A percentile compares a stretch with the other conserved stretches of the same genome.
Conservation (phyloP, 441 rosid genomes). For the Adansonia rubrostipa region DNA sequence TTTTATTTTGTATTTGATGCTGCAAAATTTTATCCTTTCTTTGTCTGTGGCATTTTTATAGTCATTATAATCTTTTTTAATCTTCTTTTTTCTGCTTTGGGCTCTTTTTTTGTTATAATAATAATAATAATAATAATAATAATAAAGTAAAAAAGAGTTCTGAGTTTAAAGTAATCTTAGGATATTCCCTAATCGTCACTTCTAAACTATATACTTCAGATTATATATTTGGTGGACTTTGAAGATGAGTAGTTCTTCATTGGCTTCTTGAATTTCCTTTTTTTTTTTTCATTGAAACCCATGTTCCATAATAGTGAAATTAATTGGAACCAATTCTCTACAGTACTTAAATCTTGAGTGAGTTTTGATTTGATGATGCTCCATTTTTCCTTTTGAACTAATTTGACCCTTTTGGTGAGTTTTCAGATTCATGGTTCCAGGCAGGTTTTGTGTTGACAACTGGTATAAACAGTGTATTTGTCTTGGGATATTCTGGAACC, state of each 20-base stretch:
- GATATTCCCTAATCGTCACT: neutral
- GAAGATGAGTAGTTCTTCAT: neutral
- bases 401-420: constrained; percentile 10
- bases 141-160: neutral
- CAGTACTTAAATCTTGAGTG: neutral
- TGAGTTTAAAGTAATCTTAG: neutral
- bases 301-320: neutral
- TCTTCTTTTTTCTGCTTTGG: neutral
- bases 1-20: neutral
- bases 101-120: too few relatives aligned
- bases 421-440: constrained; percentile 93
- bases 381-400: constrained; percentile 20
- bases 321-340: neutral
- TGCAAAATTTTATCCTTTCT: neutral
- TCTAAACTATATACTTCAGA: neutral
- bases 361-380: neutral
- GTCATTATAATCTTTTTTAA: neutral
- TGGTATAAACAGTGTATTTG: constrained; percentile 87
- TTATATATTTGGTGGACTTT: neutral
- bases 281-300: neutral
- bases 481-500: constrained; percentile 88
- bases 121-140: too few relatives aligned
- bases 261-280: neutral
- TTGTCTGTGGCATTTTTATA: neutral
- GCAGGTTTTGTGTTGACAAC: constrained; percentile 85